Base-by-base conservation (phyloP, 495 filamentous ascomycete species). In the Margaritispora aquatica region DNA sequence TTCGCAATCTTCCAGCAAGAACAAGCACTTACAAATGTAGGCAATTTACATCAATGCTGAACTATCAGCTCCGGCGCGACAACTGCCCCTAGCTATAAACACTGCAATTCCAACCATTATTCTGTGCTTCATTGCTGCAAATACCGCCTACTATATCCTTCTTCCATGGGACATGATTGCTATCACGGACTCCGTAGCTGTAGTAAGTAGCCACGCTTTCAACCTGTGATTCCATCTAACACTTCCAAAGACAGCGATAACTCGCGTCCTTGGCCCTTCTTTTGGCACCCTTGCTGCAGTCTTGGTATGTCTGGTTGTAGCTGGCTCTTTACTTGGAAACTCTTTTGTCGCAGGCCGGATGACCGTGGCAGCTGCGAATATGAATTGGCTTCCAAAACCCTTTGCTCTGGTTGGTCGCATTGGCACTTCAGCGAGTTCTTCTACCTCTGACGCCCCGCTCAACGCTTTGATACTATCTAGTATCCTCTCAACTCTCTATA, bases 291-390 rank as follows among this genome's bases (percentile, higher is more conserved):
- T 74, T 0, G 72, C 77, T 1, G 78, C 80, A 17, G 53, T 76
- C 1, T 60, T 83, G 23, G 77, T 84, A 44, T 81, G 76, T 54
- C 63, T 83, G 0, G 78, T 80, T 2, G 73, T 79, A 1, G 75
- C 75, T 0, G 81, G 81, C 11, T 80, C 81, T 2, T 67, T 81
- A 0, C 73, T 80, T n/a, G 77, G 77, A 0, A 84, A 81, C 58
- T 77, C 75, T 0, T 83, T 84, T 63, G 78, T 82, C 13, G 75
- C 74, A 1, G 77, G 81, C 21, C 76, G 81, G 7, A 79, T 84
- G 75, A 73, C 77, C 0, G 78, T 81, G 0, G 79, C 81, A 2
- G 81, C 81, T 10, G 76, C 79, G 2, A 77, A 79, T 46, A 74
- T 71, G 62, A 67, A 70, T 36, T 83, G 77, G 74, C 69, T 84